Percentiles rank a stretch among this genome's conserved stretches.
Conservation (phyloP, 306 rosid genomes). For the Vigna radiata region DNA sequence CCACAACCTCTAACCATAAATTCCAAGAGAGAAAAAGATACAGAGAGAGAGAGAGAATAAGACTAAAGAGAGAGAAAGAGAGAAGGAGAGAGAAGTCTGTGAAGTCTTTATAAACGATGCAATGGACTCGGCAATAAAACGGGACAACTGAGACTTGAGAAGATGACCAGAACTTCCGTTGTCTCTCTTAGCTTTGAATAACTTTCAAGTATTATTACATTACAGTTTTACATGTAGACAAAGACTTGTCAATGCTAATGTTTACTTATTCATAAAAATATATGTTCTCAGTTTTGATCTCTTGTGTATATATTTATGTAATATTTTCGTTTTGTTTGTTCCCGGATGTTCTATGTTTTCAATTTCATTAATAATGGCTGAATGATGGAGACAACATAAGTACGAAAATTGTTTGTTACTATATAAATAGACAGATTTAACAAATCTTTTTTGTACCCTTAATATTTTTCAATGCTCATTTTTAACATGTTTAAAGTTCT, state of each 20-base stretch:
- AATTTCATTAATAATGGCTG: neutral
- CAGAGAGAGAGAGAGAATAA: neutral
- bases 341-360: neutral
- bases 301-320: neutral
- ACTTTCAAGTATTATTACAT: neutral
- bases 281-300: neutral
- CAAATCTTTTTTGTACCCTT: neutral
- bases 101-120: slow-evolving; percentile 61
- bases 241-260: neutral
- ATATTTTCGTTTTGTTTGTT: neutral
- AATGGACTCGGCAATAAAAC: slow-evolving; percentile 77
- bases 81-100: slow-evolving; percentile 38
- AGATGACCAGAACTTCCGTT: slow-evolving; percentile 49
- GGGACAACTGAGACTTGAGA: slow-evolving; percentile 61
- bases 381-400: neutral
- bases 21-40: slow-evolving; percentile 15
- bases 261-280: neutral
- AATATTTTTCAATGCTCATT: too few species aligned
- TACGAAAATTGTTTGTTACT: neutral
- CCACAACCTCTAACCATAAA: slow-evolving; percentile 79
- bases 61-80: slow-evolving; percentile 12
- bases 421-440: slow-evolving; percentile 4
- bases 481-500: too few species aligned
- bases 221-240: neutral
- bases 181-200: slow-evolving; percentile 1